Evolutionary conservation across 257 asterid species (phyloP).

Genomic region (Oldenlandia corymbosa): DNA sequence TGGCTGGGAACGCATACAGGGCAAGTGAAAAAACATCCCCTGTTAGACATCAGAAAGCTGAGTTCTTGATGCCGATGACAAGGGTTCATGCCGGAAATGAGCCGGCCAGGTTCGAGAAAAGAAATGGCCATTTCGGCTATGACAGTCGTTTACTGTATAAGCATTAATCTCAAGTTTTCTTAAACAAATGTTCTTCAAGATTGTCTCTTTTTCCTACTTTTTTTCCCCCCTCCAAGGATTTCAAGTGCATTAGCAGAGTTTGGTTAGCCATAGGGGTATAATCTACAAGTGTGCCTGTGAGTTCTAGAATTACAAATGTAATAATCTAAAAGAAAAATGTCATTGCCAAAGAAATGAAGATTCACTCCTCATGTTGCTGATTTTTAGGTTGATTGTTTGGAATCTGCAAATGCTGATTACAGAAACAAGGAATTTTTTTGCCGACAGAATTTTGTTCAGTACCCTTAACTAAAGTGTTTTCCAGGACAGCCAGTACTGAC

Average conservation of each 20-base stretch:
- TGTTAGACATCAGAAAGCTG: slow-evolving; percentile 23
- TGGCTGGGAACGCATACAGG: slow-evolving; percentile 53
- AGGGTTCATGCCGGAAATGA: slow-evolving; percentile 40
- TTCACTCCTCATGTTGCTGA: too few species aligned
- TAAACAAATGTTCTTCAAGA: neutral
- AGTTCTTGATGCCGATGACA: slow-evolving; percentile 30
- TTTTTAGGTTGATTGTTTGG: too few species aligned
- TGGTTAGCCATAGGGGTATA: neutral
- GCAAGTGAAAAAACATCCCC: slow-evolving; percentile 21
- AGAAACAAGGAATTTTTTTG: neutral
- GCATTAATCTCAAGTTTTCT: slow-evolving; percentile 9
- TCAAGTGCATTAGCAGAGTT: neutral
- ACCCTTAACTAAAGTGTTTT: neutral
- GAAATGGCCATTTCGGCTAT: slow-evolving; percentile 34
- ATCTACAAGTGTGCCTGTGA: neutral
- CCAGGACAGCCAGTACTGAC: slow-evolving; percentile 14
- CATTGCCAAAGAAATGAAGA: neutral
- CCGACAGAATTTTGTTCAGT: neutral
- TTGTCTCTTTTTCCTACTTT: neutral
- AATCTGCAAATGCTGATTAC: neutral
- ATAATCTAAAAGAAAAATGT: slow-evolving; percentile 2
- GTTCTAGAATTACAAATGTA: neutral
- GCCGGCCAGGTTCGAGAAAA: slow-evolving; percentile 25
- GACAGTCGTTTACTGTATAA: slow-evolving; percentile 30
- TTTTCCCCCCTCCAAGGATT: neutral